Base-by-base conservation (phyloP, 1,284 basidiomycete genomes). In the Trichosporon sp. region DNA sequence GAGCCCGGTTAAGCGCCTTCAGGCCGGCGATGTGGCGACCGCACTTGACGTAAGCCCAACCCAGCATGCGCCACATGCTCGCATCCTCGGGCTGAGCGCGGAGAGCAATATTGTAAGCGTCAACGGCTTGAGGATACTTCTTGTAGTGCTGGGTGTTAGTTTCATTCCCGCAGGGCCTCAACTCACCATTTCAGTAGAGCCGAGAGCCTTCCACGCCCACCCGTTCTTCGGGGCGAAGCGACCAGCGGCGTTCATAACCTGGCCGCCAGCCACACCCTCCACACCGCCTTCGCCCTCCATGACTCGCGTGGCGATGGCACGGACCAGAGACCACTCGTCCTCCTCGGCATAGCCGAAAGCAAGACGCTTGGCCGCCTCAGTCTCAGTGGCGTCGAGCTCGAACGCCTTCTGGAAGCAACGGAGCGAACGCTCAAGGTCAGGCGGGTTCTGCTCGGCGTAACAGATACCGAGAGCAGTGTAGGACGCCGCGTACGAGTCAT, bases 341-440 rank as follows among this genome's bases (percentile, higher is more conserved):
- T 97, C 93, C 68, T 95, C 90, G 0, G 96, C 94, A 81, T 97
- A 98, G 0, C 92, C 92, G 75, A 91, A 89, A 0, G 94, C 95
- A 3, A 99, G 87, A 71, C 90, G 86, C 66, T 88, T 87, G 0
- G 96, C 97, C 0, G 97, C 95, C 14, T 92, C 90, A 11, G 89
- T 90, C 83, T 99, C 93, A 12, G 91, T 88, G 0, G 95, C 88
- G 83, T 98, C 96, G 1, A 99, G 89, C 83, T 99, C 97, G 77
- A 99, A 98, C 0, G 97, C 97, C 79, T 97, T 98, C 79, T 99
- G 96, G 85, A 98, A 98, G 81, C 97, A 99, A 81, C 96, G 96
- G 16, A 92, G 91, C 1, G 96, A 92, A 56, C 96, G 90, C 10
- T 89, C 88, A 8, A 89, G 89, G 82, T 99, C 96, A 0, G 90